Conservation (phyloP, 176 grass and related monocot species). For the Musa troglodytarum region DNA sequence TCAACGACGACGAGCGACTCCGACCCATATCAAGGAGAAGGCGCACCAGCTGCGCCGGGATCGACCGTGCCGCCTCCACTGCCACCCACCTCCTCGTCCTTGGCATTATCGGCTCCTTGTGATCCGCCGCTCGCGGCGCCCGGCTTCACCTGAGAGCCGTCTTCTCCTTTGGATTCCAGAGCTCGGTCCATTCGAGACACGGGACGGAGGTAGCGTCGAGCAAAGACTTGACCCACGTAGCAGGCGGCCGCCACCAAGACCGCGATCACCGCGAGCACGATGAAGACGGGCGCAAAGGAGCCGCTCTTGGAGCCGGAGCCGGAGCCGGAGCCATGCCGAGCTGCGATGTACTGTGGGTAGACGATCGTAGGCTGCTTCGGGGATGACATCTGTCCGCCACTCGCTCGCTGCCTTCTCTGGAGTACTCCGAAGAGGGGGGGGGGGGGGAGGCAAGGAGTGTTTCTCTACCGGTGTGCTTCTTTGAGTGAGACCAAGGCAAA, state of each 20-base stretch:
- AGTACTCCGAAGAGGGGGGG: no score
- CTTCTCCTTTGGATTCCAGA: neutral
- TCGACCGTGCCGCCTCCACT: no score
- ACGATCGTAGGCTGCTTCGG: constrained; percentile 3
- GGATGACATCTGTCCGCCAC: constrained; percentile 1
- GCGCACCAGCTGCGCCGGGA: no score
- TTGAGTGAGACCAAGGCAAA: no score
- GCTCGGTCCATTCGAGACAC: constrained; percentile 41
- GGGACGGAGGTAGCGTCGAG: constrained; percentile 47
- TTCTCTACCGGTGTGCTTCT: no score
- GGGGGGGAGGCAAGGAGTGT: neutral
- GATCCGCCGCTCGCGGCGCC: no score
- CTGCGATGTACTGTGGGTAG: neutral
- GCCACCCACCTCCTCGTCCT: no score
- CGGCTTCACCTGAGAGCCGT: no score
- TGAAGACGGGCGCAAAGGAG: constrained; percentile 53
- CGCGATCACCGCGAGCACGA: constrained; percentile 64
- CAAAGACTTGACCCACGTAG: constrained; percentile 55
- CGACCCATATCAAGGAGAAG: no score
- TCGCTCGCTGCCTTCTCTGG: no score
- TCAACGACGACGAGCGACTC: no score
- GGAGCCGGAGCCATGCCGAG: neutral
- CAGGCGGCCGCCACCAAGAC: constrained; percentile 52
- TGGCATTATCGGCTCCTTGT: no score
- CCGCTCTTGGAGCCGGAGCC: constrained; percentile 7